Evolutionary conservation across 2,329 filamentous ascomycete species (phyloP), one percentile per base, ranked within the genome.

Genomic region (Hymenotorrendiella dingleyae): DNA sequence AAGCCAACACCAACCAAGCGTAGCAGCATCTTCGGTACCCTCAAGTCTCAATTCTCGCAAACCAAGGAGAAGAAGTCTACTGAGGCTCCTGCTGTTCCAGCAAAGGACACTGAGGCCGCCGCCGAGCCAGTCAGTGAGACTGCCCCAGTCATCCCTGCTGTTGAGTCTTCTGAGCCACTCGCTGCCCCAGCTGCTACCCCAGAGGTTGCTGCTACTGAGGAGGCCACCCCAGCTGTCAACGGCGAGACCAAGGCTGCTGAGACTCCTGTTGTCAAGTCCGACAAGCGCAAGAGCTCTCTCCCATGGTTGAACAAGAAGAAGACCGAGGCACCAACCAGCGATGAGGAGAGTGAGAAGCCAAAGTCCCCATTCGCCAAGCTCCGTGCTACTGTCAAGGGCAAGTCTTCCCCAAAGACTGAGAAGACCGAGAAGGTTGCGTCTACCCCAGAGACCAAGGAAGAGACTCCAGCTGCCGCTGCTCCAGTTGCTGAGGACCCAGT

Each of bases 271-370:
- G 50, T 58, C 43, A 70, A 70, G 62, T 42, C 58, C 21, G 64
- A 65, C 56, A 85, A 85, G 76, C 78, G 82, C 56, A 68, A 69
- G 54, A 82, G 78, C 54, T 74, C 84, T 64, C 52, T 63, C 20
- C 61, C 61, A 48, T 85, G 78, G 79, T 54, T 73, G 62, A 76
- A 74, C 67, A 74, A 79, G 69, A 84, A 84, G 73, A n/a, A n/a
- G n/a, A n/a, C n/a, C n/a, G 76, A 77, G 64, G 60, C 60, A 53
- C 40, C 50, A 32, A 54, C 53, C 34, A 53, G 52, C 20, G 74
- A 78, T 54, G 60, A 65, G 39, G 57, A 61, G 47, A 53, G 46
- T 22, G 47, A 49, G 36, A 60, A 61, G 45, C 54, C 57, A 36
- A 52, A 53, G 40, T 61, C 58, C 28, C 57, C 59, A 34, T 62